Percentiles rank a stretch among this genome's conserved stretches.
phyloP scores from a whole-genome alignment of 2,329 filamentous ascomycete species.

The Fusarium liriodendri region DNA sequence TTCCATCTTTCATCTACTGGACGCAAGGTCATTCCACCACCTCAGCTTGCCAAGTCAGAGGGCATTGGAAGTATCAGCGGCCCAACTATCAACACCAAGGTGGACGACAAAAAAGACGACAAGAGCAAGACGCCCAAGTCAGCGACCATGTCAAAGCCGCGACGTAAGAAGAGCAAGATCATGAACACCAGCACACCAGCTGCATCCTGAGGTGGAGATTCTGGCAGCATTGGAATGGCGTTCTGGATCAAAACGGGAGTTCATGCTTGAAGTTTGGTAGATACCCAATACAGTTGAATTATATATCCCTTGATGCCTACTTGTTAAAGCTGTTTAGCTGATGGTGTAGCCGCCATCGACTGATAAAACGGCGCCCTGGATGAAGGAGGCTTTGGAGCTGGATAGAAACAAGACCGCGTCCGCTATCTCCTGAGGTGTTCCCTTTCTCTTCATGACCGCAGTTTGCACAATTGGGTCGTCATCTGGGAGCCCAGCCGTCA shows the following conservation, averaged over 20 bases:
- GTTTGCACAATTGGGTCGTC: slow-evolving; percentile 48
- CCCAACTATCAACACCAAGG: slow-evolving; percentile 55
- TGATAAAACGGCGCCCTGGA: slow-evolving; percentile 56
- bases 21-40: slow-evolving; percentile 56
- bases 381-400: slow-evolving; percentile 57
- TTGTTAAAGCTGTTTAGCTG: background rate
- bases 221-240: background rate
- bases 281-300: slow-evolving; percentile 37
- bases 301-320: background rate
- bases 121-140: slow-evolving; percentile 60
- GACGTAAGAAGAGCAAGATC: slow-evolving; percentile 62
- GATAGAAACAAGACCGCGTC: slow-evolving; percentile 59
- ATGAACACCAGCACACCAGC: slow-evolving; percentile 50
- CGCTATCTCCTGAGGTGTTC: slow-evolving; percentile 58
- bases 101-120: slow-evolving; percentile 58
- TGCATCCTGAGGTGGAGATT: slow-evolving; percentile 36
- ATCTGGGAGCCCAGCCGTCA: slow-evolving; percentile 54
- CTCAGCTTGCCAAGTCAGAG: slow-evolving; percentile 45
- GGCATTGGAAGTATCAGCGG: slow-evolving; percentile 51
- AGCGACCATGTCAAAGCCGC: slow-evolving; percentile 55
- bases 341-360: slow-evolving; percentile 60
- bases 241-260: slow-evolving; percentile 2
- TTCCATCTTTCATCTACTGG: slow-evolving; percentile 74
- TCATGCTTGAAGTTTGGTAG: slow-evolving; percentile 22
- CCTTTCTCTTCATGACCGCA: slow-evolving; percentile 53